Percentiles rank a stretch among this genome's conserved stretches.
Evolutionary conservation across 352 stramenopile genomes (phyloP).

Genomic region (Plasmopara muralis): DNA sequence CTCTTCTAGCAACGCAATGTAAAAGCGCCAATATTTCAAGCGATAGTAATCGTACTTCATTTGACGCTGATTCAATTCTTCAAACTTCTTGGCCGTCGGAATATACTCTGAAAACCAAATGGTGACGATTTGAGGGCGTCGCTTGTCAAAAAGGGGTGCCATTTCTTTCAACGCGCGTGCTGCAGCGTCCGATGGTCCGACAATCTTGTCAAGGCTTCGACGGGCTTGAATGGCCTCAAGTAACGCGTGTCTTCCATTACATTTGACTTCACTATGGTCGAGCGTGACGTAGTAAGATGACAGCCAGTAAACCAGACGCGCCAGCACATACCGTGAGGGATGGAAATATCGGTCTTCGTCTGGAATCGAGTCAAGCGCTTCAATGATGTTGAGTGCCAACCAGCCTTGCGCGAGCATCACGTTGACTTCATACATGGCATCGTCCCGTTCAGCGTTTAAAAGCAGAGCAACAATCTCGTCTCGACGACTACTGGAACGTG

Average conservation of each 20-base stretch:
- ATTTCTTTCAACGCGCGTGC: slow-evolving; percentile 44
- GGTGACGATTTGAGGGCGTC: slow-evolving; percentile 47
- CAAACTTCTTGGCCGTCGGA: slow-evolving; percentile 61
- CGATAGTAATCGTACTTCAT: slow-evolving; percentile 72
- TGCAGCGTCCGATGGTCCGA: slow-evolving; percentile 25
- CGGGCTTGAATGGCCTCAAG: slow-evolving; percentile 21
- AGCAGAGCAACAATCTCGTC: slow-evolving; percentile 39
- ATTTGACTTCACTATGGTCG: slow-evolving; percentile 10
- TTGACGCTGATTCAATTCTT: slow-evolving; percentile 75
- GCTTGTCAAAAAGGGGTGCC: slow-evolving; percentile 58
- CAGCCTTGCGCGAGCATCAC: slow-evolving; percentile 27
- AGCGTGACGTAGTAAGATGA: slow-evolving; percentile 25
- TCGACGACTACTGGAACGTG: slow-evolving; percentile 23
- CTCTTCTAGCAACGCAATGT: slow-evolving; percentile 46
- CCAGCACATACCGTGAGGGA: slow-evolving; percentile 52
- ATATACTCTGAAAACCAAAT: slow-evolving; percentile 78
- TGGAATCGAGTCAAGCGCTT: slow-evolving; percentile 67
- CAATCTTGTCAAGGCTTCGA: slow-evolving; percentile 12
- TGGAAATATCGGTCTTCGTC: slow-evolving; percentile 81
- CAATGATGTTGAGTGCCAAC: slow-evolving; percentile 59
- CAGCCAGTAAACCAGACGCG: slow-evolving; percentile 49
- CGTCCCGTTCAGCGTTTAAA: slow-evolving; percentile 10
- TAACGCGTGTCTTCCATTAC: slow-evolving; percentile 12
- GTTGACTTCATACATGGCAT: slow-evolving; percentile 12
- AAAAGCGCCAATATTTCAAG: slow-evolving; percentile 75